Base-by-base conservation (phyloP, 352 stramenopile genomes). In the Pythium rishiriense region DNA sequence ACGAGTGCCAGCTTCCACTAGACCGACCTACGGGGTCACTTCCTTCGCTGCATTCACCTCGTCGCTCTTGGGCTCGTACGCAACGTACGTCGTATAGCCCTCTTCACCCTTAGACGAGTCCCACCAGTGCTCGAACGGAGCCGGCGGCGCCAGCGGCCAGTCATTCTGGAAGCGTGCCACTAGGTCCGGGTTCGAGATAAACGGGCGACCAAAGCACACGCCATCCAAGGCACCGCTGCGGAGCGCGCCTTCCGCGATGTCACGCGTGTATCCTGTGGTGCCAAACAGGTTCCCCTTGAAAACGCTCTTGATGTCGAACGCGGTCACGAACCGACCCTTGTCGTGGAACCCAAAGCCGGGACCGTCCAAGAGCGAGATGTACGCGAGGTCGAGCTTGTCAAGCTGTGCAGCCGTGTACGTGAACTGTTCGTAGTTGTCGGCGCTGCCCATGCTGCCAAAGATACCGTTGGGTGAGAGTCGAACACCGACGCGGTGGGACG, bases 311-410 rank as follows among this genome's bases (percentile, higher is more conserved):
- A 70, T 73, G 9, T 79, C 81, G 41, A 83, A 70, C 17, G 76
- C 61, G 17, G 82, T 74, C 2, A 69, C 67, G 21, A 78, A 29
- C 10, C 58, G 60, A 58, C 73, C 76, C 50, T 73, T 47, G 14
- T 72, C 66, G 47, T 83, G 78, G 62, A 75, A 87, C 4, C 63
- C 69, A 35, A 69, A 71, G 35, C 83, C 81, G 66, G 91, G 79
- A n/a, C n/a, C n/a, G n/a, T n/a, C n/a, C 10, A 90, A 76, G 25
- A 90, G 57, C 47, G 89, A 76, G 29, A 75, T 57, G 62, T 91
- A 90, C 25, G 72, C 83, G 35, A 91, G 29, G 52, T 87, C 66
- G n/a, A n/a, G n/a, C 62, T 85, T 81, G 50, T 69, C 58, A 69
- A 91, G 70, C 56, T 81, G 76, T n/a, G 68, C 35, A 21, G 85